Conservation (phyloP, 2,329 filamentous ascomycete species). For the Scytalidium lignicola region DNA sequence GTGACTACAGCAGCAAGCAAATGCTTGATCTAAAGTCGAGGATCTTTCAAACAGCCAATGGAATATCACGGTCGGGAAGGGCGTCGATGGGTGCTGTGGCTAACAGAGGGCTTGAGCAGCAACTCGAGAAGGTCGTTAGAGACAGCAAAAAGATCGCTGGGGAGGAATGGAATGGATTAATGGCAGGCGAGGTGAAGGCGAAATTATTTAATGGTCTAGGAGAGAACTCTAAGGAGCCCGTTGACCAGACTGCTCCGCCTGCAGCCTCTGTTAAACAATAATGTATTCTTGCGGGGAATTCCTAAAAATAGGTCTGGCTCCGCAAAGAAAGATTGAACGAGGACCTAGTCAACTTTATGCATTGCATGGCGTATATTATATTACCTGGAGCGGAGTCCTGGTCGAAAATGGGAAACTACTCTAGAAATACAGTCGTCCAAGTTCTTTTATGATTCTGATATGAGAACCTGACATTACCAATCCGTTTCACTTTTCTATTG, state of each 20-base stretch:
- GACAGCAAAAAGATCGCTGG: conserved; percentile 52
- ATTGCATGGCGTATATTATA: not conserved
- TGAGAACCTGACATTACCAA: not conserved
- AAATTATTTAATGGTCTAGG: conserved; percentile 38
- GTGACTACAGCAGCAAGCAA: conserved; percentile 88
- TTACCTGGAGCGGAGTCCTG: not conserved
- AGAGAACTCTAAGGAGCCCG: conserved; percentile 6
- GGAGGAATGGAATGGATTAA: conserved; percentile 41
- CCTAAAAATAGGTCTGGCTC: not conserved
- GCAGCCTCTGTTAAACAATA: not conserved
- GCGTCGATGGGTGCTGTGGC: conserved; percentile 16
- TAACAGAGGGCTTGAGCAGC: conserved; percentile 34
- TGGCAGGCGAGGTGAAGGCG: conserved; percentile 42
- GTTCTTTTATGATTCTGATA: not conserved
- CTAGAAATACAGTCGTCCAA: not conserved
- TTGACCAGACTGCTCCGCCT: conserved; percentile 1
- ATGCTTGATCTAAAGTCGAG: conserved; percentile 84
- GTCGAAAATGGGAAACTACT: not conserved
- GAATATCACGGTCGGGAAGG: conserved; percentile 31
- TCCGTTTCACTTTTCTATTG: not conserved
- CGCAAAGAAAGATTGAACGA: not conserved
- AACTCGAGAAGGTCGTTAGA: conserved; percentile 48
- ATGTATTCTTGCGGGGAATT: not conserved
- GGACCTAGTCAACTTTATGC: not conserved
- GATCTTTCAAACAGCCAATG: conserved; percentile 58